Evolutionary conservation across 306 rosid species (phyloP).

Genomic region (Macrotyloma uniflorum): DNA sequence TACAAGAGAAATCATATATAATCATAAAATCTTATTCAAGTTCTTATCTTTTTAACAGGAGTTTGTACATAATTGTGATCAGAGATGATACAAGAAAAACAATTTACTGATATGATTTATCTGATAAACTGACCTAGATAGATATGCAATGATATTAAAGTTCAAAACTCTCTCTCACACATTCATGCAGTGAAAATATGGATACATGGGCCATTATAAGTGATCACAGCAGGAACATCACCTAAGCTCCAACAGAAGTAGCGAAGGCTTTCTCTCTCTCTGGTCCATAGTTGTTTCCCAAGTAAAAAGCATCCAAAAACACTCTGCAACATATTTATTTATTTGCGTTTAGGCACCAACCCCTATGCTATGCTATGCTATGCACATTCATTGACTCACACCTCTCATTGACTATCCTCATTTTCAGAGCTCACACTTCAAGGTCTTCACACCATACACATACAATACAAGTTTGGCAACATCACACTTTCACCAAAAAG

Average conservation of each 20-base stretch:
- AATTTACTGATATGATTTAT: slow-evolving; percentile 1
- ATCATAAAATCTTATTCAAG: not conserved
- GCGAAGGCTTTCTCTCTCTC: slow-evolving; percentile 35
- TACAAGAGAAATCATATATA: no score
- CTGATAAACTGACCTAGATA: slow-evolving; percentile 31
- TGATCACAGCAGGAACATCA: slow-evolving; percentile 32
- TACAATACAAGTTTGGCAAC: not conserved
- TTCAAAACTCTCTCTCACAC: not conserved
- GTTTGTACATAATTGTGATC: not conserved
- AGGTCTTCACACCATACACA: slow-evolving; percentile 22
- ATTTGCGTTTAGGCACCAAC: slow-evolving; percentile 53
- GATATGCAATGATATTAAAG: slow-evolving; percentile 28
- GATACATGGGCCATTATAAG: slow-evolving; percentile 14
- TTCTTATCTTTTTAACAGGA: not conserved
- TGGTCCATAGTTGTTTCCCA: slow-evolving; percentile 55
- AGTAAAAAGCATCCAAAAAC: slow-evolving; percentile 44
- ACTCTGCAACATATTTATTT: slow-evolving; percentile 48
- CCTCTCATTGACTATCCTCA: slow-evolving; percentile 44
- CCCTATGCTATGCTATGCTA: slow-evolving; percentile 33
- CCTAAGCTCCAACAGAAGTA: slow-evolving; percentile 32
- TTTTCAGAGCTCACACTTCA: slow-evolving; percentile 64
- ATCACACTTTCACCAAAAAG: not conserved
- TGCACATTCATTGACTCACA: slow-evolving; percentile 46
- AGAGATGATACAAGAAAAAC: not conserved
- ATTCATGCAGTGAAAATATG: not conserved